Evolutionary conservation across 1,284 basidiomycete species (phyloP), one percentile per base, ranked within the genome.

Genomic region (Cryptococcus amylolentus): DNA sequence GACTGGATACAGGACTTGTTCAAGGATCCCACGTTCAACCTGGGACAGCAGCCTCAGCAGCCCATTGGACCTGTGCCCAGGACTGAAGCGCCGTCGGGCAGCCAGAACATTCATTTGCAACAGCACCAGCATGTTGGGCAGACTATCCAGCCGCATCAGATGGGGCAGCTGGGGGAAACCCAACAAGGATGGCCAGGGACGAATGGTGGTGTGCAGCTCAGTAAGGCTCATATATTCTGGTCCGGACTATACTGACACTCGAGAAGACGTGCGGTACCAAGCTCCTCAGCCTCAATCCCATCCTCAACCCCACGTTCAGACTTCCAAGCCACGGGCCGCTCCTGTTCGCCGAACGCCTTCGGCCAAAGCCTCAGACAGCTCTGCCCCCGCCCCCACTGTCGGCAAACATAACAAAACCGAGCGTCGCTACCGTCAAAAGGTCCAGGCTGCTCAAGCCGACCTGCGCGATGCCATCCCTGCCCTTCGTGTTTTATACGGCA

Each of bases 341-440:
- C 20, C 35, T 35, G 37, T 26, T 4, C 45, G 38, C 23, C 46
- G 28, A 16, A n/a, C 37, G 12, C 23, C 53, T 9, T 38, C 45
- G 7, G 18, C 26, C 37, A 42, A 31, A 27, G 16, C 26, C 20
- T 16, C 14, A 39, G 20, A 16, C n/a, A n/a, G 40, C 14, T 44
- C 31, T 14, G 53, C 39, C 31, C 28, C 45, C 28, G 53, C 45
- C 9, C 57, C 57, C 16, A 59, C 66, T 8, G 70, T 72, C 4
- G 73, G 73, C 28, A 76, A 76, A 56, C 76, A 78, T 64, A 78
- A 78, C 69, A 78, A 77, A 66, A 77, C 75, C 9, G 76, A 78
- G 60, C 59, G 75, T 26, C 65, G 75, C 31, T 78, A 78, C 56
- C 72, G 76, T 31, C 71, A 72, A 53, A 78, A 78, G 61, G 76